Evolutionary conservation across 352 stramenopile species (phyloP), one percentile per base, ranked within the genome.

Genomic region (Phytopythium montanum): DNA sequence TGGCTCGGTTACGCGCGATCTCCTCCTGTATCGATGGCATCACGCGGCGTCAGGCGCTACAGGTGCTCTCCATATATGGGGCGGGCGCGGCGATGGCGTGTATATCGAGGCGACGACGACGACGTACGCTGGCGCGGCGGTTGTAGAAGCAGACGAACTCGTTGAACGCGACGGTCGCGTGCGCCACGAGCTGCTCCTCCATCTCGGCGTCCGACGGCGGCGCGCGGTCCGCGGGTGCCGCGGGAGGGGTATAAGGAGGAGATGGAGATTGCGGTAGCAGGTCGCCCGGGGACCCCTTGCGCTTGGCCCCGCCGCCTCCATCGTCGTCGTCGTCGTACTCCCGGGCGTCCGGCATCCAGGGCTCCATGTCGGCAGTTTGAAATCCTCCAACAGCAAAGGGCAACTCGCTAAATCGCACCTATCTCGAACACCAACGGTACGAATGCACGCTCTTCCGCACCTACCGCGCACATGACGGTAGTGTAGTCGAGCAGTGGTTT

Each of bases 131-230:
- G 55, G 77, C 61, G 44, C 59, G 54, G 49, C 85, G 80, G 48
- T 89, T 69, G 67, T 87, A 79, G 48, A 62, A 70, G 58, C 64
- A 66, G 52, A 88, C 72, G 51, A 91, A 89, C 50, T 88, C 77
- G 62, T 93, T 93, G 64, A 88, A 74, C 16, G 72, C 77, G 29
- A 79, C 64, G 12, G 73, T 70, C 3, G 83, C 72, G 58, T 93
- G 83, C 34, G 72, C 81, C 36, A 72, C 75, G n/a, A 91, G 79
- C 56, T 93, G 83, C 68, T 87, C 65, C 60, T 91, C 79, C 68
- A 91, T 90, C 54, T 88, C 80, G 3, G 63, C 50, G 60, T 80
- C 66, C 0, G 64, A 69, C 21, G 59, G 53, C 48, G 72, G 29
- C 34, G 21, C 55, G 29, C 25, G 18, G 25, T 26, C 55, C 28